Evolutionary conservation across 2,329 filamentous ascomycete species (phyloP).

Genomic region (Hymenoscyphus albidus): DNA sequence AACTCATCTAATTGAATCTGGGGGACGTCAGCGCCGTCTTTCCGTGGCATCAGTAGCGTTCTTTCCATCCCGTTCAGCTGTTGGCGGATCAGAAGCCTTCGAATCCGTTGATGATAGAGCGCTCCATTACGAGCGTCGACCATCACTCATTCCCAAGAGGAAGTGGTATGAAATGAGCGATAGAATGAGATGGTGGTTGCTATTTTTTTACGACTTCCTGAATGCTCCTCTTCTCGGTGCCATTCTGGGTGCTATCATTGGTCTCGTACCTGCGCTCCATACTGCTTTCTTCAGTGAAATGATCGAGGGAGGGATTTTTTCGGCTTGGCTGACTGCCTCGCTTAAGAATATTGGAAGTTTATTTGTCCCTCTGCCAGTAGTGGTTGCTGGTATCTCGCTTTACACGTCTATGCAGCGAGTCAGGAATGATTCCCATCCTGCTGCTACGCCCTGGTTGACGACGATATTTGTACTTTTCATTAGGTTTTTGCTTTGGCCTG

Average conservation of each 20-base stretch:
- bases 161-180: conserved; percentile 33
- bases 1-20: conserved; percentile 45
- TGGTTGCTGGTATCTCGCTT: conserved; percentile 64
- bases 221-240: conserved; percentile 62
- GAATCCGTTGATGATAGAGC: background rate
- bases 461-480: conserved; percentile 49
- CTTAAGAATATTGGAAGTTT: conserved; percentile 59
- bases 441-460: conserved; percentile 45
- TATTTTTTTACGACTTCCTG: conserved; percentile 46
- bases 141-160: conserved; percentile 23
- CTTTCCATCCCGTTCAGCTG: conserved; percentile 30
- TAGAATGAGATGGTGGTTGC: conserved; percentile 35
- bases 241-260: conserved; percentile 53
- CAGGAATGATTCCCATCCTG: conserved; percentile 39
- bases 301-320: conserved; percentile 58
- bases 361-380: conserved; percentile 61
- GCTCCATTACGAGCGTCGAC: conserved; percentile 26
- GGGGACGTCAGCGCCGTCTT: conserved; percentile 9
- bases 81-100: background rate
- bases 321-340: conserved; percentile 61
- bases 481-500: conserved; percentile 60
- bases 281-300: conserved; percentile 56
- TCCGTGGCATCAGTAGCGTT: conserved; percentile 29
- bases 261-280: conserved; percentile 56
- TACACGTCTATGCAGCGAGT: conserved; percentile 49